These are phyloP conservation scores for Tripterygium wilfordii DNA, from an alignment of 177 flowering plant genomes.

Conservation along the genomic window DNA sequence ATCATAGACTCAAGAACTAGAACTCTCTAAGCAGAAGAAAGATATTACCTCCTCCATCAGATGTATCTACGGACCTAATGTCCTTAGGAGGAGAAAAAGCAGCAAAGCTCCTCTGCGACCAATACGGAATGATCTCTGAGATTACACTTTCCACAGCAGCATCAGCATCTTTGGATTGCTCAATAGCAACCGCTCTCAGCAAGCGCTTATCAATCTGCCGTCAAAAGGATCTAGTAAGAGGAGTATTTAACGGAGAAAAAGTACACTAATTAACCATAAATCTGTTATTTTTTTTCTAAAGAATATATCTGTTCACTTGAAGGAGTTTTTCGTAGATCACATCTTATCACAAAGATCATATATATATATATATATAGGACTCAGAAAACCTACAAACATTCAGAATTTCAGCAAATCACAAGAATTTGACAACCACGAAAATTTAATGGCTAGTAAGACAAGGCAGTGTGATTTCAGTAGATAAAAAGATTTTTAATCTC, in stretches of 20 bases:
- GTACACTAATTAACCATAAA: neutral
- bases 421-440: too few relatives aligned
- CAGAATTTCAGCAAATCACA: too few relatives aligned
- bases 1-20: too few relatives aligned
- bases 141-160: conserved; percentile 59
- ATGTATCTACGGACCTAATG: neutral
- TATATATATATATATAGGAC: too few relatives aligned
- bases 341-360: too few relatives aligned
- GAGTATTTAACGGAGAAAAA: neutral
- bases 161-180: conserved; percentile 53
- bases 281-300: neutral
- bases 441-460: too few relatives aligned
- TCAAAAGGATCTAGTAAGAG: neutral
- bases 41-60: conserved; percentile 19
- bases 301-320: too few relatives aligned
- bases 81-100: neutral
- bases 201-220: conserved; percentile 63
- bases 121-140: conserved; percentile 40
- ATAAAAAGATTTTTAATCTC: too few relatives aligned
- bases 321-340: too few relatives aligned
- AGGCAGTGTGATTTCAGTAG: too few relatives aligned
- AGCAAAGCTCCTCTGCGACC: neutral
- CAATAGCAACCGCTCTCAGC: conserved; percentile 75
- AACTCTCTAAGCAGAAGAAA: too few relatives aligned
- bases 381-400: too few relatives aligned